phyloP scores from a whole-genome alignment of 73 alveolate species.

The Paramecium caudatum region DNA sequence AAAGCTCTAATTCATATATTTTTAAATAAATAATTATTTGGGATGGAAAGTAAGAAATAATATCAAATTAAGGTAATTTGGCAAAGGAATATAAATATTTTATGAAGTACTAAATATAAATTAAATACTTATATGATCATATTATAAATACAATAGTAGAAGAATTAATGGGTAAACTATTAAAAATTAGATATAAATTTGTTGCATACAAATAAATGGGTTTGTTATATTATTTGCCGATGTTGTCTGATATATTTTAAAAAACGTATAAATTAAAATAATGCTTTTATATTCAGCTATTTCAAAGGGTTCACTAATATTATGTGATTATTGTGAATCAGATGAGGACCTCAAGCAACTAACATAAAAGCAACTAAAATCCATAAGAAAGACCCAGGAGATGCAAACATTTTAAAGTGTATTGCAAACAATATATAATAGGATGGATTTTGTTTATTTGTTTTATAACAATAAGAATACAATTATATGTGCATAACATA shows the following conservation, averaged over 20 bases:
- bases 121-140: no score
- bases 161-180: no score
- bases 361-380: not conserved
- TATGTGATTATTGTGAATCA: constrained; percentile 2
- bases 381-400: not conserved
- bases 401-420: not conserved
- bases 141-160: no score
- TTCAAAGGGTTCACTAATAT: constrained; percentile 17
- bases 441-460: not conserved
- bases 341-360: not conserved
- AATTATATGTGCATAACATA: constrained; percentile 21
- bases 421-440: constrained; percentile 11
- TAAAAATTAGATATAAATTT: no score
- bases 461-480: not conserved
- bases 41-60: no score
- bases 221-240: no score
- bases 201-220: no score
- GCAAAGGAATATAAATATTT: no score
- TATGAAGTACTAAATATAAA: no score
- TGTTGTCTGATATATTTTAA: no score
- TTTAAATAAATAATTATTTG: constrained; percentile 3
- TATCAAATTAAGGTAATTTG: no score
- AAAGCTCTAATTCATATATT: not conserved
- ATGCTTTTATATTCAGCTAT: constrained; percentile 5
- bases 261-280: no score